Conservation (phyloP, 352 stramenopile genomes). For the Phytophthora ramorum region DNA sequence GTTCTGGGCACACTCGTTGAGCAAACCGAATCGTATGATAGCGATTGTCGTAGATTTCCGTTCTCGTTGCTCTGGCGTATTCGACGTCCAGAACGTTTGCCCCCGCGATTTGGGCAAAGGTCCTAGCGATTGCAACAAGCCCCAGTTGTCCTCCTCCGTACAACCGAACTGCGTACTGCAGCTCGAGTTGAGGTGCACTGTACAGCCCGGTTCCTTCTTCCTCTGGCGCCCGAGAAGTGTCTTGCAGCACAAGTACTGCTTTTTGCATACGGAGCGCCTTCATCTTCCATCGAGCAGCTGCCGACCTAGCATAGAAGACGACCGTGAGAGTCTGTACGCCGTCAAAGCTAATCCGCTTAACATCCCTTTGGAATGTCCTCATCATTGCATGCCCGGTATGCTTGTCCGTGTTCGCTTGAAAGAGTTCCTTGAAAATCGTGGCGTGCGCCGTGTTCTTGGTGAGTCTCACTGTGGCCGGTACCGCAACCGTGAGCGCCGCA, state of each 20-base stretch:
- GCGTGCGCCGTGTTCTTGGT: not conserved
- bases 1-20: not conserved
- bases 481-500: not conserved
- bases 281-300: not conserved
- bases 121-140: not conserved
- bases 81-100: constrained; percentile 3
- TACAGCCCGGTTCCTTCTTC: not conserved
- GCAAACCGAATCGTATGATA: not conserved
- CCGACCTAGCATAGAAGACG: not conserved
- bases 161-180: constrained; percentile 3
- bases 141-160: not conserved
- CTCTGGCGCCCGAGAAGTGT: no score
- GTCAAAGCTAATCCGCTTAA: constrained; percentile 4
- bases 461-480: not conserved
- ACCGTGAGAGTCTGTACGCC: not conserved
- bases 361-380: constrained; percentile 1
- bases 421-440: not conserved
- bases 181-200: not conserved
- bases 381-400: not conserved
- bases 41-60: constrained; percentile 1
- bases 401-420: constrained; percentile 2
- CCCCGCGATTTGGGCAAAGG: not conserved
- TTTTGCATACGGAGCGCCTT: constrained; percentile 5
- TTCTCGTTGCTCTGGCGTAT: not conserved
- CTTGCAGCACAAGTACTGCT: not conserved